Conservation (phyloP, 352 stramenopile genomes). For the Plasmopara halstedii region DNA sequence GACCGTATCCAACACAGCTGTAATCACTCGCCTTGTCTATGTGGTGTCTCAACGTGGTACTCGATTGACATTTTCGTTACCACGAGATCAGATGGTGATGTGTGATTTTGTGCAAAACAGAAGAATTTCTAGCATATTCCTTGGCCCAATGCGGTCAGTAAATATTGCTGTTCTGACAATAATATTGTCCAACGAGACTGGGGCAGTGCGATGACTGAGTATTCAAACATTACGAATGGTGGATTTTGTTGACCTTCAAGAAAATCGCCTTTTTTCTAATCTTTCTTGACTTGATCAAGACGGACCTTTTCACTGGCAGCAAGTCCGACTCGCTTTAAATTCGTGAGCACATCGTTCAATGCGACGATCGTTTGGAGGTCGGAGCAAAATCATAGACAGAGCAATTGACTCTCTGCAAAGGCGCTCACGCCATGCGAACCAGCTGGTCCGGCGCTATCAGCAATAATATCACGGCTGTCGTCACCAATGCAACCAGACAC, state of each 20-base stretch:
- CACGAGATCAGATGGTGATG: constrained; percentile 13
- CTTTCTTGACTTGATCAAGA: constrained; percentile 1
- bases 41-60: constrained; percentile 11
- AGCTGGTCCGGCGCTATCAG: constrained; percentile 17
- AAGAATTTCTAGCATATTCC: constrained; percentile 1
- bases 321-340: constrained; percentile 5
- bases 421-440: constrained; percentile 15
- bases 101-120: constrained; percentile 18
- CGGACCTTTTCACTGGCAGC: not conserved
- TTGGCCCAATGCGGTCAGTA: constrained; percentile 15
- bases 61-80: constrained; percentile 18
- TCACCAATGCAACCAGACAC: constrained; percentile 27
- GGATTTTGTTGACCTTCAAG: constrained; percentile 17
- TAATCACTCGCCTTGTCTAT: constrained; percentile 14
- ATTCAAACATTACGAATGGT: constrained; percentile 24
- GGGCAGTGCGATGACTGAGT: constrained; percentile 3
- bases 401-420: constrained; percentile 13
- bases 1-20: no score
- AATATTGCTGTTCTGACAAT: constrained; percentile 7
- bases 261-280: constrained; percentile 13
- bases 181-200: constrained; percentile 9
- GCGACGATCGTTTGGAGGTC: constrained; percentile 10
- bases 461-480: constrained; percentile 26
- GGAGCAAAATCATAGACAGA: constrained; percentile 29
- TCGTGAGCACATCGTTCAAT: constrained; percentile 10